Evolutionary conservation across 805 yeast species (phyloP), one percentile per base, ranked within the genome.

Genomic region (Myxozyma melibiosi): DNA sequence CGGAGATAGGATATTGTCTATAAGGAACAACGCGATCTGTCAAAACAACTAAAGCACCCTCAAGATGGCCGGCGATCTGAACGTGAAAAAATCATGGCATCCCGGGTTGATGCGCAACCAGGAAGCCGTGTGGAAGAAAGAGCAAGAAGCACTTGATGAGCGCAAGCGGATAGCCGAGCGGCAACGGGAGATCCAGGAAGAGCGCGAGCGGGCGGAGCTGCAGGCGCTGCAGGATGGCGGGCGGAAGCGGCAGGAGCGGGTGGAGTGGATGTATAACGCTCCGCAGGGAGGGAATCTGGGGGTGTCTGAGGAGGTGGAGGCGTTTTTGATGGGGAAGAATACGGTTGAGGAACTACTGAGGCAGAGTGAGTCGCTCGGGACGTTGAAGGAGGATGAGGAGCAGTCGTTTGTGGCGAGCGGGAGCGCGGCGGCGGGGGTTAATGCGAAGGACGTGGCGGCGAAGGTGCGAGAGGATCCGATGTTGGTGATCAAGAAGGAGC

Each of bases 11-110:
- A 42, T 6, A 27, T 41, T 25, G 8, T 27, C n/a, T 13, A 7
- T 6, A 5, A 30, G 6, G 11, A 14, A 8, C 11, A 6, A 11
- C 16, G 24, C n/a, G n/a, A n/a, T n/a, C n/a, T n/a, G n/a, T n/a
- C n/a, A 30, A 30, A 11, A 30, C 33, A 30, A 6, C 18, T 24
- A n/a, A 3, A n/a, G 25, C n/a, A 13, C n/a, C 25, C 13, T 3
- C 41, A 51, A 20, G 43, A 51, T 51, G 55, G 66, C 67, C 39
- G 68, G 68, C 39, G 96, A 91, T 71, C 78, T 92, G 61, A 92
- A 92, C 70, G 72, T 91, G 54, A 87, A 92, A 74, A 92, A 92
- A 70, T 92, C 98, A 60, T 92, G 98, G 99, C 90, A 92, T 71
- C 97, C 99, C 2, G 91, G 86, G 45, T 77, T 89, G 49, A 76